These are phyloP conservation scores for Alnus glutinosa DNA, from an alignment of 306 rosid species.

Conservation along the genomic window DNA sequence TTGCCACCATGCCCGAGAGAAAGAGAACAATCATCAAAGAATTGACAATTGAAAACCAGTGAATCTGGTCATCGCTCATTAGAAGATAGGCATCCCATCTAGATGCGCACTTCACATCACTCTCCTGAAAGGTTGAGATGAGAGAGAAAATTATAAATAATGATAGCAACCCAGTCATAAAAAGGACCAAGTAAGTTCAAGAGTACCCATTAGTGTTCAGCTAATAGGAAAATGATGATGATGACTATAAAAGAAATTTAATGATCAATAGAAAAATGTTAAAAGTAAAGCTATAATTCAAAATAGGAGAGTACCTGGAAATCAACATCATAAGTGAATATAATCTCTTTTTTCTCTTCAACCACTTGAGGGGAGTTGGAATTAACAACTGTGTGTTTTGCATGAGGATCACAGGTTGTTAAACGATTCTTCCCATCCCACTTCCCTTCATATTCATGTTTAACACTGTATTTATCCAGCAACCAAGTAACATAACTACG, in stretches of 20 bases:
- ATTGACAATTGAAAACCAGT: constrained; percentile 95
- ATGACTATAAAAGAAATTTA: neutral
- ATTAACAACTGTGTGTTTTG: constrained; percentile 74
- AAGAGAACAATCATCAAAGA: constrained; percentile 98
- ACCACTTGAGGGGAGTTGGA: constrained; percentile 94
- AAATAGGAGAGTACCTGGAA: constrained; percentile 63
- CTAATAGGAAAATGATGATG: neutral
- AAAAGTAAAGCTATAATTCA: neutral
- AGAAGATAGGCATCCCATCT: constrained; percentile 98
- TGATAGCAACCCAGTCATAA: constrained; percentile 16
- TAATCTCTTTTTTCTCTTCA: constrained; percentile 76
- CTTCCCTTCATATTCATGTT: constrained; percentile 83
- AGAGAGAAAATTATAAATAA: constrained; percentile 19
- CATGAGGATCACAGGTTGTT: constrained; percentile 90
- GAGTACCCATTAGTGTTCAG: neutral
- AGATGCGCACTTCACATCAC: constrained; percentile 98
- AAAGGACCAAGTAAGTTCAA: neutral
- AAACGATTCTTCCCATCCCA: constrained; percentile 75
- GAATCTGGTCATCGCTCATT: constrained; percentile 95
- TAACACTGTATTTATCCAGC: constrained; percentile 59
- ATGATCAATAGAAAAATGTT: neutral
- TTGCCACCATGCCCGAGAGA: constrained; percentile 98
- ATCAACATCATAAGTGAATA: constrained; percentile 93
- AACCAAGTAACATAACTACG: constrained; percentile 28
- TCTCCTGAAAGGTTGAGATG: constrained; percentile 57